Evolutionary conservation across 805 yeast species (phyloP).

Genomic region (Vanderwaltozyma tropicalis): DNA sequence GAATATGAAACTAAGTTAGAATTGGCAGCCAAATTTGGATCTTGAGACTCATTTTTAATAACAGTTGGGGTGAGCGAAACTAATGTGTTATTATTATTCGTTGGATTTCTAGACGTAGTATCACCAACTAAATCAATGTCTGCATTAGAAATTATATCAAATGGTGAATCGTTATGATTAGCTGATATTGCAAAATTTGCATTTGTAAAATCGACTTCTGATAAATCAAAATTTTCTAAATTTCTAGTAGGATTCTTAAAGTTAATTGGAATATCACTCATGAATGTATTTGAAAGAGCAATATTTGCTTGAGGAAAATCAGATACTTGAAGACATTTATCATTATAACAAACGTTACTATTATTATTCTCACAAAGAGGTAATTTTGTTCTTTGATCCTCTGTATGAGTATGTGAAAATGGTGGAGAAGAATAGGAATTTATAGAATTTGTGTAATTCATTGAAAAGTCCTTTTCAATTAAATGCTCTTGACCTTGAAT

Average conservation of each 20-base stretch:
- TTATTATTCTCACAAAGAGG: conserved; percentile 6
- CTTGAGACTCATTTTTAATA: too few relatives aligned
- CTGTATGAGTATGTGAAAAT: background rate
- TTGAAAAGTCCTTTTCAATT: too few relatives aligned
- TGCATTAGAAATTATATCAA: background rate
- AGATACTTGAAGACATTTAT: background rate
- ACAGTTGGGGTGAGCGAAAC: too few relatives aligned
- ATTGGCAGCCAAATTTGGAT: too few relatives aligned
- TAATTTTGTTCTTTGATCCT: background rate
- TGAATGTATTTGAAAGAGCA: background rate
- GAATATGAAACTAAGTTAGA: too few relatives aligned
- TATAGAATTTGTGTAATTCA: too few relatives aligned
- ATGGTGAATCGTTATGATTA: background rate
- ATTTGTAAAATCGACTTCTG: background rate
- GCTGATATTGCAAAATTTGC: background rate
- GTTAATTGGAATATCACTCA: background rate
- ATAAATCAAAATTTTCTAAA: background rate
- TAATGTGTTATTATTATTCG: background rate
- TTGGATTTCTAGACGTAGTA: background rate
- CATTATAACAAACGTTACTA: conserved; percentile 2
- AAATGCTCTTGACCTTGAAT: too few relatives aligned
- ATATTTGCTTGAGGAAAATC: background rate
- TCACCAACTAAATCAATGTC: background rate
- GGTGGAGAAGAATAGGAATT: too few relatives aligned
- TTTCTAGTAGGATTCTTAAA: background rate